A percentile compares a stretch with the other conserved stretches of the same genome.
Evolutionary conservation across 768 basidiomycete species (phyloP).

Genomic region (Boletus tomentosulus): DNA sequence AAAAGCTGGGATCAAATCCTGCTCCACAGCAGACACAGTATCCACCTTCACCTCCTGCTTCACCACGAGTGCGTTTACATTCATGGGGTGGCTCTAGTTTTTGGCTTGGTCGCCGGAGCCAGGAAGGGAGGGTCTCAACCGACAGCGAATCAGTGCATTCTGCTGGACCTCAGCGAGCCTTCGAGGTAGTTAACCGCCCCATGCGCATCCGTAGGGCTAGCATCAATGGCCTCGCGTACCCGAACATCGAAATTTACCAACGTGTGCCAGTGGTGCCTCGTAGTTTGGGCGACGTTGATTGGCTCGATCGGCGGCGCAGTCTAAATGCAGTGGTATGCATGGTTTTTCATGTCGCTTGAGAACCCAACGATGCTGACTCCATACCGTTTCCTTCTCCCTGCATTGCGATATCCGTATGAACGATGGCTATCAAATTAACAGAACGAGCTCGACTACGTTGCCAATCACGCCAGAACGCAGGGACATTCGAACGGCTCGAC

Average conservation of each 20-base stretch:
- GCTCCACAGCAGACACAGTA: slow-evolving; percentile 29
- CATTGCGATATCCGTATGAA: slow-evolving; percentile 1
- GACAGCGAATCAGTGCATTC: slow-evolving; percentile 37
- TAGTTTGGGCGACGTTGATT: slow-evolving; percentile 69
- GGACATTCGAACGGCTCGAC: slow-evolving; percentile 38
- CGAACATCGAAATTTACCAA: slow-evolving; percentile 45
- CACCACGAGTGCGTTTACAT: slow-evolving; percentile 31
- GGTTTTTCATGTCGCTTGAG: slow-evolving; percentile 12
- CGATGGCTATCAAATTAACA: slow-evolving; percentile 29
- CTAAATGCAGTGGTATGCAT: slow-evolving; percentile 62
- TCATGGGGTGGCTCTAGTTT: slow-evolving; percentile 39
- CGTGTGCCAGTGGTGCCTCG: slow-evolving; percentile 43
- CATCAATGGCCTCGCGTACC: slow-evolving; percentile 37
- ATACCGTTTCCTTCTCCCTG: slow-evolving; percentile 4
- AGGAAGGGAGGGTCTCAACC: slow-evolving; percentile 35
- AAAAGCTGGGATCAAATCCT: slow-evolving; percentile 35
- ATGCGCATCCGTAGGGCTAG: slow-evolving; percentile 52
- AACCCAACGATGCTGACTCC: slow-evolving; percentile 20
- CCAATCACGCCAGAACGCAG: slow-evolving; percentile 50
- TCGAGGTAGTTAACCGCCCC: slow-evolving; percentile 49
- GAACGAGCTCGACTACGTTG: slow-evolving; percentile 71
- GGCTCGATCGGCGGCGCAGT: slow-evolving; percentile 72
- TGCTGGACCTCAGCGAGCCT: slow-evolving; percentile 35
- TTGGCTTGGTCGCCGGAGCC: slow-evolving; percentile 33
- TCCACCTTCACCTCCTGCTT: slow-evolving; percentile 29